phyloP scores from a whole-genome alignment of 2,329 filamentous ascomycete species.

The Xylariaceae sp. region DNA sequence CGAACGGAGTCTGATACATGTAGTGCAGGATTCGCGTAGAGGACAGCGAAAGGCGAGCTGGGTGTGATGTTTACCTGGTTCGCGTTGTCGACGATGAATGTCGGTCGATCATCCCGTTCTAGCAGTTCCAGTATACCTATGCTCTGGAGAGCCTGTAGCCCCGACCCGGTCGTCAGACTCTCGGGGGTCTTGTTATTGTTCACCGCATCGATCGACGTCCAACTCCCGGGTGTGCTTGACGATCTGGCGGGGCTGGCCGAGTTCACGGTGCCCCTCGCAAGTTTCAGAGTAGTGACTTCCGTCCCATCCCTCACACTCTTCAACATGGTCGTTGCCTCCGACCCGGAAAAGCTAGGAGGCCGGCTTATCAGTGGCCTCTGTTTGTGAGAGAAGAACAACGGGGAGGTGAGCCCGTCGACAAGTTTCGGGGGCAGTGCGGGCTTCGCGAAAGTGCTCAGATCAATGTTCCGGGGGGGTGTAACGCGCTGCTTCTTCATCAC shows the following conservation, averaged over 20 bases:
- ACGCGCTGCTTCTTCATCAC: slow-evolving; percentile 43
- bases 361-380: slow-evolving; percentile 32
- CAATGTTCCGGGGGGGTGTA: slow-evolving; percentile 40
- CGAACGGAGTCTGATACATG: slow-evolving; percentile 52
- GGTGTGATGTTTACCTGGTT: slow-evolving; percentile 51
- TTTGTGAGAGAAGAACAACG: slow-evolving; percentile 49
- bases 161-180: slow-evolving; percentile 38
- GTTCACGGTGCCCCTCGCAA: slow-evolving; percentile 50
- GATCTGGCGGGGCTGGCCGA: slow-evolving; percentile 43
- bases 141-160: slow-evolving; percentile 54
- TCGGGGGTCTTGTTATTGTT: slow-evolving; percentile 50
- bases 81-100: slow-evolving; percentile 67
- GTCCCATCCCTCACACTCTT: slow-evolving; percentile 40
- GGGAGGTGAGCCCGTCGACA: slow-evolving; percentile 40
- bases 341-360: slow-evolving; percentile 33
- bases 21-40: slow-evolving; percentile 67
- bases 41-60: slow-evolving; percentile 48
- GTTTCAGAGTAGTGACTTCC: slow-evolving; percentile 51
- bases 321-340: slow-evolving; percentile 45
- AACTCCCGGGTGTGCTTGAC: slow-evolving; percentile 48
- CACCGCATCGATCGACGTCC: slow-evolving; percentile 50
- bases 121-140: slow-evolving; percentile 69
- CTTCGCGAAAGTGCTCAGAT: slow-evolving; percentile 33
- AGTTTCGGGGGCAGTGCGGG: slow-evolving; percentile 23
- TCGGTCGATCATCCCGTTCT: slow-evolving; percentile 72